These are phyloP conservation scores for Uronychia binucleata DNA, from an alignment of 73 alveolate species.

Conservation along the genomic window DNA sequence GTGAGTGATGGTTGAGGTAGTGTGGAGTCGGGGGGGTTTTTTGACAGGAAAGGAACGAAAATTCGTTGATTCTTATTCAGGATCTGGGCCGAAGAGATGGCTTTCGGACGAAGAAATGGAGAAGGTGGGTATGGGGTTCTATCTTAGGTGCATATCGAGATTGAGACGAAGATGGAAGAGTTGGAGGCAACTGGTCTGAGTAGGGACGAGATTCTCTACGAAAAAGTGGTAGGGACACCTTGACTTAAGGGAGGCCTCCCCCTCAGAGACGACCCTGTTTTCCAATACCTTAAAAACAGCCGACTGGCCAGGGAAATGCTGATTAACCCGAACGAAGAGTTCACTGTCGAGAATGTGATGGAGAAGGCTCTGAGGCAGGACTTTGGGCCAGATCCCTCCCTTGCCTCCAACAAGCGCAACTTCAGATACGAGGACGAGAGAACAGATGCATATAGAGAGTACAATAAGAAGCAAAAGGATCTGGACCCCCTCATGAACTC, in stretches of 20 bases:
- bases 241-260: slow-evolving; percentile 65
- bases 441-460: slow-evolving; percentile 10
- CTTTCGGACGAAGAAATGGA: slow-evolving; percentile 54
- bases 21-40: slow-evolving; percentile 24
- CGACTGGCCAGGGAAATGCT: slow-evolving; percentile 77
- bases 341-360: slow-evolving; percentile 66
- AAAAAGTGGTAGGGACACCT: slow-evolving; percentile 11
- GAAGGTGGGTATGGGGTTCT: neutral
- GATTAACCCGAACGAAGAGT: slow-evolving; percentile 70
- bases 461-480: slow-evolving; percentile 48
- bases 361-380: slow-evolving; percentile 83
- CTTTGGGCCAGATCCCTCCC: slow-evolving; percentile 69
- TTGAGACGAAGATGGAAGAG: slow-evolving; percentile 67
- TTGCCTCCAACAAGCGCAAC: slow-evolving; percentile 6
- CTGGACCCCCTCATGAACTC: slow-evolving; percentile 49
- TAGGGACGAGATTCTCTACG: slow-evolving; percentile 73
- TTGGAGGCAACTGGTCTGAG: slow-evolving; percentile 83
- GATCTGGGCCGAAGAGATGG: slow-evolving; percentile 66
- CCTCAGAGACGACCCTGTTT: slow-evolving; percentile 78
- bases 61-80: slow-evolving; percentile 67
- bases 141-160: slow-evolving; percentile 36
- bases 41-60: slow-evolving; percentile 41
- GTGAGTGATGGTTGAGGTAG: slow-evolving; percentile 10
- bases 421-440: slow-evolving; percentile 19
- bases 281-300: slow-evolving; percentile 66